Percentiles rank a stretch among this genome's conserved stretches.
Evolutionary conservation across 345 rosid genomes (phyloP).

Genomic region (Lenwebbia sp.): DNA sequence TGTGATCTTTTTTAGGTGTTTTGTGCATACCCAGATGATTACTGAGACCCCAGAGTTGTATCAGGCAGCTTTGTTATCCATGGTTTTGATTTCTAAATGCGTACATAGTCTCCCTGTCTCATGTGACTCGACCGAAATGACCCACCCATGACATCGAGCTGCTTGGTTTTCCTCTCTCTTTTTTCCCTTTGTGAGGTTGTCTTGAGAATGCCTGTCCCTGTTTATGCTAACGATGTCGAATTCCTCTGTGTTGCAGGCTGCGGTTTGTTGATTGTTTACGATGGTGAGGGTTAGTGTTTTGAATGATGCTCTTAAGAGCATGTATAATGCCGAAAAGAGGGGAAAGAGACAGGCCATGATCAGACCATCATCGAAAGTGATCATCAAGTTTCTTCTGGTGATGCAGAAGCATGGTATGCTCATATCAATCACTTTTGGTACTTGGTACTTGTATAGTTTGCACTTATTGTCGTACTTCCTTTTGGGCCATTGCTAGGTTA

Average conservation of each 20-base stretch:
- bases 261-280: not conserved
- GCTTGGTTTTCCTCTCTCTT: not conserved
- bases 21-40: not conserved
- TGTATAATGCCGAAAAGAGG: conserved; percentile 11
- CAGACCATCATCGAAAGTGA: conserved; percentile 10
- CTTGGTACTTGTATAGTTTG: not conserved
- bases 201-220: not conserved
- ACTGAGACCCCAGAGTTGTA: not conserved
- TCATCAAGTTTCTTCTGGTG: conserved; percentile 8
- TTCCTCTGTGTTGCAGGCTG: not conserved
- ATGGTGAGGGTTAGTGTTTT: conserved; percentile 16
- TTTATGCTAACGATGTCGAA: not conserved
- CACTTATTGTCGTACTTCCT: not conserved
- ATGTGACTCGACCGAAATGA: not conserved
- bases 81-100: not conserved
- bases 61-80: not conserved
- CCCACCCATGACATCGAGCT: not conserved
- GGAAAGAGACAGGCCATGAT: conserved; percentile 14
- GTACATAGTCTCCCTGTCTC: not conserved
- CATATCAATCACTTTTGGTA: not conserved
- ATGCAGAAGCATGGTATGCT: conserved; percentile 15
- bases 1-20: not conserved
- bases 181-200: not conserved
- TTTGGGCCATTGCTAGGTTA: not conserved
- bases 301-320: conserved; percentile 15